Percentiles rank a stretch among this genome's conserved stretches.
Evolutionary conservation across 2,329 filamentous ascomycete genomes (phyloP).

Genomic region (Aspergillus unguis): DNA sequence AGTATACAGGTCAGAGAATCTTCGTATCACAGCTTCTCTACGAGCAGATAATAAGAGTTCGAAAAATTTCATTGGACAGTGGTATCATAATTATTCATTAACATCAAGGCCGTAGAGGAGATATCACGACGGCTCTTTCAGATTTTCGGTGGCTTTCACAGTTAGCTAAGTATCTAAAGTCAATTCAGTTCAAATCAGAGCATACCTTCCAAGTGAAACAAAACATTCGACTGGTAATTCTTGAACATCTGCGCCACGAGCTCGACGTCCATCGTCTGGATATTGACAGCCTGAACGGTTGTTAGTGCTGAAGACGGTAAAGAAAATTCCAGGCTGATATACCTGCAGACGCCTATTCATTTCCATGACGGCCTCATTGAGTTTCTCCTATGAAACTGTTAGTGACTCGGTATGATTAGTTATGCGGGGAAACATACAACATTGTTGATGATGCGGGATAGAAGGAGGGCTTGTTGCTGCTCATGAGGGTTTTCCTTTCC

Average conservation of each 20-base stretch:
- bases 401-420: background rate
- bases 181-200: background rate
- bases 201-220: constrained; percentile 94
- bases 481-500: constrained; percentile 88
- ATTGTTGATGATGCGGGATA: constrained; percentile 95
- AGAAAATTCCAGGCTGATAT: constrained; percentile 8
- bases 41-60: background rate
- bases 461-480: constrained; percentile 89
- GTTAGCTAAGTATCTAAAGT: background rate
- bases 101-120: background rate
- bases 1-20: no score
- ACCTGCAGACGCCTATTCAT: constrained; percentile 92
- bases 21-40: no score
- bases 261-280: constrained; percentile 98
- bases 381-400: constrained; percentile 68
- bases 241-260: constrained; percentile 99
- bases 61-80: background rate
- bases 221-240: constrained; percentile 96
- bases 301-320: background rate
- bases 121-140: constrained; percentile 70
- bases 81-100: constrained; percentile 6
- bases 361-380: constrained; percentile 89
- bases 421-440: constrained; percentile 62
- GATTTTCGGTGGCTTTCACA: constrained; percentile 69
- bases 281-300: constrained; percentile 77